phyloP scores from a whole-genome alignment of 768 basidiomycete species.

The Gyrodon lividus region DNA sequence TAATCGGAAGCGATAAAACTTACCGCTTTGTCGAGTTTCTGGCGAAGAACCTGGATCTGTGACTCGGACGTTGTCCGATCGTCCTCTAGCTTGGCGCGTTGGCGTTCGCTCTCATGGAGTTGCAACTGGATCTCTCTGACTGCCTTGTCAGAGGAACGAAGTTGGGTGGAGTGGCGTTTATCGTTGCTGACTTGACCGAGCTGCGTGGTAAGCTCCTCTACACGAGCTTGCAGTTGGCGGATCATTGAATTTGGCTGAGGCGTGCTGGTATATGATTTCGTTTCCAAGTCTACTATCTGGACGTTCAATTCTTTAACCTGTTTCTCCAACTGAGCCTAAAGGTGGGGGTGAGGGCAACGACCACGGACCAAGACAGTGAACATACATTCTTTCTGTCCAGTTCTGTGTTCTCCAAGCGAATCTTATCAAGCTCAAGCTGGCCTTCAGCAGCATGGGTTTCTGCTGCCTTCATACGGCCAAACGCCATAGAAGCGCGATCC shows the following conservation, averaged over 20 bases:
- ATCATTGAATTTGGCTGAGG: conserved; percentile 55
- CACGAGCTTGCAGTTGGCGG: conserved; percentile 63
- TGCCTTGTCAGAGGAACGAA: conserved; percentile 45
- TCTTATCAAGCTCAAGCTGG: conserved; percentile 72
- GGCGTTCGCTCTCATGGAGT: conserved; percentile 60
- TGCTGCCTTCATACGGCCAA: conserved; percentile 79
- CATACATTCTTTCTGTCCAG: conserved; percentile 75
- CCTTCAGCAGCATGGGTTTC: conserved; percentile 74
- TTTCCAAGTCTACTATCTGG: conserved; percentile 80
- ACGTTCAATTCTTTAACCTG: conserved; percentile 83
- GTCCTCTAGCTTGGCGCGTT: conserved; percentile 60
- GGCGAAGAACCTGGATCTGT: conserved; percentile 56
- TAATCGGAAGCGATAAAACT: conserved; percentile 21
- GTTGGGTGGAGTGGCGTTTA: conserved; percentile 32
- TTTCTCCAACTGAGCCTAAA: conserved; percentile 78
- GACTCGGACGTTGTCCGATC: conserved; percentile 59
- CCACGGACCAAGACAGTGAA: not conserved
- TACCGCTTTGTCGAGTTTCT: conserved; percentile 62
- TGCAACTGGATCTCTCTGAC: conserved; percentile 54
- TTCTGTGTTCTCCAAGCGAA: conserved; percentile 78
- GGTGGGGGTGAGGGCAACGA: not conserved
- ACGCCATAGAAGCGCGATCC: conserved; percentile 68
- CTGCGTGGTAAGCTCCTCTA: conserved; percentile 64
- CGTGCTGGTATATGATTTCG: conserved; percentile 67
- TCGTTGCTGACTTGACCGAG: conserved; percentile 44